Evolutionary conservation across 331 rosid genomes (phyloP).

Genomic region (Ulmus americana): DNA sequence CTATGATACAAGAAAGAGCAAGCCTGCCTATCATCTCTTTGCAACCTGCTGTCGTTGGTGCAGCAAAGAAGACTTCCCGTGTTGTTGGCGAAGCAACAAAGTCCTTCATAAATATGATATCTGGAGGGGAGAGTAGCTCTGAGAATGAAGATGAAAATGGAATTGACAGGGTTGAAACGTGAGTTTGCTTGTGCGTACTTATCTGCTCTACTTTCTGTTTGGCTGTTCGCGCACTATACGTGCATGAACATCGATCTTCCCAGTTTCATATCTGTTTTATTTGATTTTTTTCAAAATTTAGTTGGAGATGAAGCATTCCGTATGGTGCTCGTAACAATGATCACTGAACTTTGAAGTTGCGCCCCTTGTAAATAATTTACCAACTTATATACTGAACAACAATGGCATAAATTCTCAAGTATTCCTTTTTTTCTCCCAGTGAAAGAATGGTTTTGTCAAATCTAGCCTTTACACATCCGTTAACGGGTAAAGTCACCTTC

Average conservation of each 20-base stretch:
- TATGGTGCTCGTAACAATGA: background rate
- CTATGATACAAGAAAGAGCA: conserved; percentile 92
- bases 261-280: background rate
- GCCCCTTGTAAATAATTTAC: no score
- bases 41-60: conserved; percentile 77
- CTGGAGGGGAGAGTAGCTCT: conserved; percentile 39
- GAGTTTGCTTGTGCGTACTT: background rate
- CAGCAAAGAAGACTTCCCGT: conserved; percentile 82
- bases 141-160: conserved; percentile 46
- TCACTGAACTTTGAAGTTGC: background rate
- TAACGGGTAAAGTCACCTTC: no score
- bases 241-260: background rate
- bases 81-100: conserved; percentile 81
- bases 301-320: background rate
- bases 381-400: no score
- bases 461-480: no score
- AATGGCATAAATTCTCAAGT: no score
- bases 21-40: conserved; percentile 71
- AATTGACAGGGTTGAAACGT: conserved; percentile 47
- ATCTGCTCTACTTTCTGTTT: background rate
- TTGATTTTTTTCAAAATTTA: background rate
- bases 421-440: no score
- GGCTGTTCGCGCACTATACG: background rate
- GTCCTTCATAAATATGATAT: conserved; percentile 57
- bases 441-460: no score